Conservation (phyloP, 257 asterid species). For the Cinchona pubescens region DNA sequence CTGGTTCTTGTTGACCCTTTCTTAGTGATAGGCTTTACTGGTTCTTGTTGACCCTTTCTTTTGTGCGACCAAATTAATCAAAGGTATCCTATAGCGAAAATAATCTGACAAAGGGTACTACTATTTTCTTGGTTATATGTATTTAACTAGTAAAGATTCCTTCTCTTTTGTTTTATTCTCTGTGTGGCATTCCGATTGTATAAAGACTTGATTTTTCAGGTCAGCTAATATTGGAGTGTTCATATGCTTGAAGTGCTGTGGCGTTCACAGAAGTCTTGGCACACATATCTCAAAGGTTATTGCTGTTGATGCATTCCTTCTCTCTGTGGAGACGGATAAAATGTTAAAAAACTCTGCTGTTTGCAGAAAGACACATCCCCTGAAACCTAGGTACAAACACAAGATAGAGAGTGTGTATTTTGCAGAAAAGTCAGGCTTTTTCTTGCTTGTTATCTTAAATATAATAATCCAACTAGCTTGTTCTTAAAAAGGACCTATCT, state of each 20-base stretch:
- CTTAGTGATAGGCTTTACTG: too few species aligned
- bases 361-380: too few species aligned
- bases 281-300: conserved; percentile 86
- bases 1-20: too few species aligned
- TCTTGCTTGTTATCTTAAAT: background rate
- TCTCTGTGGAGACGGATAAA: background rate
- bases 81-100: background rate
- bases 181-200: background rate
- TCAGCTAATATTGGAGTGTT: conserved; percentile 96
- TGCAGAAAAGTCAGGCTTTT: background rate
- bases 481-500: background rate
- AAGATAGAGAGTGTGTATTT: background rate
- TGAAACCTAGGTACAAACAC: background rate
- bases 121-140: background rate
- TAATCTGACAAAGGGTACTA: background rate
- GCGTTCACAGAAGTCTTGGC: conserved; percentile 96
- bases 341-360: background rate
- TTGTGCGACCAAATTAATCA: background rate
- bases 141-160: background rate
- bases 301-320: conserved; percentile 3
- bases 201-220: conserved; percentile 42
- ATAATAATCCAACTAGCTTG: background rate
- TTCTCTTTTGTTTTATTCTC: conserved; percentile 7
- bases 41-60: background rate
- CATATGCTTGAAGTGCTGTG: conserved; percentile 94